Base-by-base conservation (phyloP, 202 grass and related monocot genomes). In the Cymbopogon flexuosus region DNA sequence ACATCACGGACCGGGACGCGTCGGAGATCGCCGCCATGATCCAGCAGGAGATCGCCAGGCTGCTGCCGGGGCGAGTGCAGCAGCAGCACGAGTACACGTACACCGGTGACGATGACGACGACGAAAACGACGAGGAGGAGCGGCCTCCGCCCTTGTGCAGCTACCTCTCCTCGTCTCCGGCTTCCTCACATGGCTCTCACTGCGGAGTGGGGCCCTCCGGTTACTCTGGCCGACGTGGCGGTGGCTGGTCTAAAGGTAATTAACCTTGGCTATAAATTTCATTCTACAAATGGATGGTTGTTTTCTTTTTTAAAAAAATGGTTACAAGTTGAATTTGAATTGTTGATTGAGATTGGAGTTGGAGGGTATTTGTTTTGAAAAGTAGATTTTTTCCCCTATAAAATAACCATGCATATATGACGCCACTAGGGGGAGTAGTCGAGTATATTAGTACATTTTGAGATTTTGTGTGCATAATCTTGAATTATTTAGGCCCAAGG, bases 1-100 rank as follows among this genome's bases (percentile, higher is more conserved):
- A 98, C 64, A 95, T 98, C 69, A 51, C 73, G 2, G 87, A 93
- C 70, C 37, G 92, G 30, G 83, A 95, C 37, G 70, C 96, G 3
- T 30, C 66, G 7, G 90, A 93, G 72, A 98, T 98, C 21, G 92
- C 96, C 3, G 79, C 88, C 67, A 98, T 93, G 96, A 98, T 98
- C 84, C 65, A 84, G 22, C 84, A 87, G 75, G 96, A 91, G 77
- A 88, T 98, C 77, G 7, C 11, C 1, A 47, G 82, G 60, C 31
- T 98, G 47, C 80, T 95, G 27, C 90, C 96, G 0, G 80, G 58
- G 47, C 89, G 92, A 39, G 69, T 76, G 61, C 87, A 84, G 65
- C 87, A 81, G 65, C 87, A 84, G 33, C 75, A 91, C 54, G 92
- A 81, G 73, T 92, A 95, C 62, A 52, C 66, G 13, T 90, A 88